Evolutionary conservation across 2,329 filamentous ascomycete genomes (phyloP), one percentile per base, ranked within the genome.

Genomic region (Chrysoporthe cubensis): DNA sequence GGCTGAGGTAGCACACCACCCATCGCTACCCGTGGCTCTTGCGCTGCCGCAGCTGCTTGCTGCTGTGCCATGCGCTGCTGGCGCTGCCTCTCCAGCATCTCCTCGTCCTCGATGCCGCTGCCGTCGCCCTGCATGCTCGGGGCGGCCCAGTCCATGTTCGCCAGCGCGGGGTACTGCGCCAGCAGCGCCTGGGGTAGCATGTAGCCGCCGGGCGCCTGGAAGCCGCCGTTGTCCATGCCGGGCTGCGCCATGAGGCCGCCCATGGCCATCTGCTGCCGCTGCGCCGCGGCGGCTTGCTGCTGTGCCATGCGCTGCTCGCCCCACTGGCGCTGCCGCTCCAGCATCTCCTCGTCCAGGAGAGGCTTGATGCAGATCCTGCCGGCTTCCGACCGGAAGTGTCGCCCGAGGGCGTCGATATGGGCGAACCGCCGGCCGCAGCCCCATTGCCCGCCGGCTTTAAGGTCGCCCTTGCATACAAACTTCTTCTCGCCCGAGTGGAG

Each of bases 401-500:
- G 88, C 2, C 96, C 96, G 1, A 99, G 84, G 5, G 96, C 96
- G 81, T 99, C 96, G 4, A 96, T 96, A 73, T 96, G 92, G 18
- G 96, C 96, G 78, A 99, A 99, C 13, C 94, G 88, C 69, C 96
- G 87, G 3, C 93, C 93, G 73, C 96, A 99, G 26, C 96, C 96
- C 96, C 96, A 99, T 72, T 91, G 88, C 4, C 90, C 90, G 59
- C 90, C 90, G 1, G 88, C 88, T 72, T 95, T 94, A 60, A 99
- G 88, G 68, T 94, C 92, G 64, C 96, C 96, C 72, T 93, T 94
- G 80, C 96, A 99, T 8, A 98, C 92, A 77, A 98, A 99, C 76
- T 97, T 98, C 87, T 98, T 99, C 81, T 99, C 96, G 54, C 96
- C 96, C 0, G 93, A 96, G 76, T 99, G 96, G 52, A 99, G 83